A percentile compares a stretch with the other conserved stretches of the same genome.
Evolutionary conservation across 768 basidiomycete species (phyloP).

Genomic region (Termitomyces heimii): DNA sequence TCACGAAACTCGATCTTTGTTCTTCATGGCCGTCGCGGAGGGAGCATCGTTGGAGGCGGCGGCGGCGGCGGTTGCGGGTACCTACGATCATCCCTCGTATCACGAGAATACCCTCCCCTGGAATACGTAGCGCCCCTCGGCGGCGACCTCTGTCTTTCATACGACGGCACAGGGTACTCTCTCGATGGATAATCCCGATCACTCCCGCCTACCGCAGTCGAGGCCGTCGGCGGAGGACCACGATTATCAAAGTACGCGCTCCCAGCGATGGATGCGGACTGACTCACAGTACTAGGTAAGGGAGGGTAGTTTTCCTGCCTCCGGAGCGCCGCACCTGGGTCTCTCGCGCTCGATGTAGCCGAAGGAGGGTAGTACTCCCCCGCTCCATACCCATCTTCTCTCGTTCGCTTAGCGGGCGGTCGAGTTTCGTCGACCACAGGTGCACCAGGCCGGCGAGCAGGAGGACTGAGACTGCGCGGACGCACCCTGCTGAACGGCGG

Average conservation of each 20-base stretch:
- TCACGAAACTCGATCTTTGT: neutral
- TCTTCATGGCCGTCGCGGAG: conserved; percentile 13
- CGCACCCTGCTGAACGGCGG: conserved; percentile 33
- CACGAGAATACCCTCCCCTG: conserved; percentile 18
- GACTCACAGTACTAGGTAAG: conserved; percentile 18
- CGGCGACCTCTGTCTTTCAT: conserved; percentile 32
- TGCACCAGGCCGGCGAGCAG: conserved; percentile 23
- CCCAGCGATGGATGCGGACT: conserved; percentile 19
- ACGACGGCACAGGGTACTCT: conserved; percentile 25
- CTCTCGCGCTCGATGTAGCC: conserved; percentile 7
- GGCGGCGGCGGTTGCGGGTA: conserved; percentile 28
- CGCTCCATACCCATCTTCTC: conserved; percentile 33
- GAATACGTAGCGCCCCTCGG: conserved; percentile 14
- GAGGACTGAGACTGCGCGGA: conserved; percentile 41
- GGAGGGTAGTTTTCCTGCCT: conserved; percentile 25
- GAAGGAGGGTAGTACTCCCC: conserved; percentile 27
- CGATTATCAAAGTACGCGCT: conserved; percentile 27
- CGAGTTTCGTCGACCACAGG: conserved; percentile 30
- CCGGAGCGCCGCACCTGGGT: conserved; percentile 12
- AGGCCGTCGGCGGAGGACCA: conserved; percentile 17
- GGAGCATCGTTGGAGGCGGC: conserved; percentile 12
- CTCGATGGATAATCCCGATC: conserved; percentile 29
- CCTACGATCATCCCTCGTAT: conserved; percentile 29
- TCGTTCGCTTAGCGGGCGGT: conserved; percentile 38
- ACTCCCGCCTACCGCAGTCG: conserved; percentile 3